Evolutionary conservation across 495 filamentous ascomycete genomes (phyloP).

Genomic region (Trichocladium antarcticum): DNA sequence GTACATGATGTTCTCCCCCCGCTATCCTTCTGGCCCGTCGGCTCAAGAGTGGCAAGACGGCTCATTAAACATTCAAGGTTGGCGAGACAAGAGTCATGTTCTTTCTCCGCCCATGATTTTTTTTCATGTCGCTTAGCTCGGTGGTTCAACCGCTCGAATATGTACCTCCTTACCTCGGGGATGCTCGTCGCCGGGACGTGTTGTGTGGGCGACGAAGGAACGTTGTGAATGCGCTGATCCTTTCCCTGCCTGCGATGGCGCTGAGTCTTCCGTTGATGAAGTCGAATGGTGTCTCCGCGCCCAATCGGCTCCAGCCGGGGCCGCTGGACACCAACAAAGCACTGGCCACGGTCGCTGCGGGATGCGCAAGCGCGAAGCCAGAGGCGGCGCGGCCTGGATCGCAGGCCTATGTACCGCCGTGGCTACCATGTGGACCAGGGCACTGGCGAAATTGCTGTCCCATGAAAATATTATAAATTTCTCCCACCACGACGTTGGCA

Average conservation of each 20-base stretch:
- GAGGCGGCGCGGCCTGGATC: slow-evolving; percentile 3
- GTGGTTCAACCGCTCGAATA: no score
- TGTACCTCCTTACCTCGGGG: no score
- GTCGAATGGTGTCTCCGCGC: background rate
- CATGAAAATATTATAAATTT: slow-evolving; percentile 9
- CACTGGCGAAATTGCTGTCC: slow-evolving; percentile 9
- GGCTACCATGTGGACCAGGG: background rate
- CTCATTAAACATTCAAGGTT: background rate
- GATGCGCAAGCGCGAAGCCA: slow-evolving; percentile 5
- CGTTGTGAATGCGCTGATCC: background rate
- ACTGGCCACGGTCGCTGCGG: background rate
- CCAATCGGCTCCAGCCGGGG: background rate
- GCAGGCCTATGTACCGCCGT: background rate
- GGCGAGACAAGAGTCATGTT: background rate
- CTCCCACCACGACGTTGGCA: slow-evolving; percentile 1
- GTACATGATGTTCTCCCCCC: no score
- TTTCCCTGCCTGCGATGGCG: slow-evolving; percentile 3
- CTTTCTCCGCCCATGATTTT: background rate
- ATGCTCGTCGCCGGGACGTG: no score
- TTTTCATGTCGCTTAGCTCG: background rate
- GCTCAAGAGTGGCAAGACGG: background rate
- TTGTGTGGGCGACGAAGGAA: background rate
- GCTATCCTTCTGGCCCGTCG: no score
- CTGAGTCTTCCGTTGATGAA: background rate
- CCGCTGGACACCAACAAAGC: background rate